Percentiles rank a stretch among this genome's conserved stretches.
Conservation (phyloP, 441 rosid genomes). For the Gossypium gossypioides region DNA sequence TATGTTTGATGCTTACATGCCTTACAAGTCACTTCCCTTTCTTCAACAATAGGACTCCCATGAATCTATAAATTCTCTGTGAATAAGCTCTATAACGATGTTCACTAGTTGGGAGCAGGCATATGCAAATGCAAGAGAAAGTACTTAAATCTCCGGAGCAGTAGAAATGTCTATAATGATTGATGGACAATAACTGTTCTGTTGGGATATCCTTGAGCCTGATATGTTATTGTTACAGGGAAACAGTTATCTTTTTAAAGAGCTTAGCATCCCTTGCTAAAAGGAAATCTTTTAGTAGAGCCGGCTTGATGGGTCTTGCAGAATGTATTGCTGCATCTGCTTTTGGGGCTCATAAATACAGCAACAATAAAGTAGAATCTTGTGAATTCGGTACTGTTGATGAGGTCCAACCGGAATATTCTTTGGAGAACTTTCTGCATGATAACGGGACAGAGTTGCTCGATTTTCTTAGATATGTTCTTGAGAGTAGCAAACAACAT, state of each 20-base stretch:
- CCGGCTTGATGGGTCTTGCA: constrained; percentile 80
- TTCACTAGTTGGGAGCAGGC: background rate
- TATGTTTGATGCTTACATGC: background rate
- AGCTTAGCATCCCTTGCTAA: constrained; percentile 64
- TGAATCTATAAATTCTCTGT: background rate
- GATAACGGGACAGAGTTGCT: constrained; percentile 41
- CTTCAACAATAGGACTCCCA: background rate
- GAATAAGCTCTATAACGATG: background rate
- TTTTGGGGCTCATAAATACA: constrained; percentile 27
- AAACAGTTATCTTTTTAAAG: constrained; percentile 44
- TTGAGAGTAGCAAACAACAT: constrained; percentile 90
- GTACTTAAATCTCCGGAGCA: background rate
- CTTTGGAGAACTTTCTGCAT: constrained; percentile 19
- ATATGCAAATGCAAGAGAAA: background rate
- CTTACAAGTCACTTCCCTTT: background rate
- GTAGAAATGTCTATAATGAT: background rate
- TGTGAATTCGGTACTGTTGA: constrained; percentile 21
- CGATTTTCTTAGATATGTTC: constrained; percentile 66
- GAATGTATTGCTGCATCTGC: constrained; percentile 75
- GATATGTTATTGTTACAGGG: constrained; percentile 38
- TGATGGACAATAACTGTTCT: background rate
- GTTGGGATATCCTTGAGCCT: constrained; percentile 7
- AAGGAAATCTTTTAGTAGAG: constrained; percentile 71
- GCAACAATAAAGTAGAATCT: constrained; percentile 22
- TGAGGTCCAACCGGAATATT: constrained; percentile 25